Evolutionary conservation across 441 rosid genomes (phyloP).

Genomic region (Populus hybrid): DNA sequence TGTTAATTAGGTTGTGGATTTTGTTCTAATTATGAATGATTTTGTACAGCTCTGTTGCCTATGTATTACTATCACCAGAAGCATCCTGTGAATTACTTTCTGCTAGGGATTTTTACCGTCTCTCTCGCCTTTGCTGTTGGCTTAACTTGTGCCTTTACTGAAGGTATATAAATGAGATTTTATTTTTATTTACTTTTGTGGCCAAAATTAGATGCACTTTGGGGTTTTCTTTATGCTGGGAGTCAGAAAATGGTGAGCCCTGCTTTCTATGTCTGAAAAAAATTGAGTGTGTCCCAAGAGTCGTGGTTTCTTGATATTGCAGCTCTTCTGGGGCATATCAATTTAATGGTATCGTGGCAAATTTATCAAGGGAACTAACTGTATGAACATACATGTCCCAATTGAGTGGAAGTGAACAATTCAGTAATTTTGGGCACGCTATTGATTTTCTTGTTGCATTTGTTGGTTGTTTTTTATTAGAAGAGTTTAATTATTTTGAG

Average conservation of each 20-base stretch:
- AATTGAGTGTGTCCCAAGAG: background rate
- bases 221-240: background rate
- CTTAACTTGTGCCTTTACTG: conserved; percentile 78
- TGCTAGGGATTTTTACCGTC: conserved; percentile 72
- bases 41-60: conserved; percentile 61
- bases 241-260: background rate
- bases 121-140: conserved; percentile 71
- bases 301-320: too few species aligned
- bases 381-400: background rate
- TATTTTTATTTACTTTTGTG: too few species aligned
- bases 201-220: background rate
- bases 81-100: conserved; percentile 87
- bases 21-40: background rate
- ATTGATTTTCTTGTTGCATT: background rate
- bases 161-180: conserved; percentile 32
- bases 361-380: background rate
- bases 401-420: background rate
- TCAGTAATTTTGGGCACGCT: background rate
- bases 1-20: background rate
- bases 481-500: background rate
- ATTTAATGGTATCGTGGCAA: background rate
- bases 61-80: conserved; percentile 75
- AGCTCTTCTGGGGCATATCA: background rate
- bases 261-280: background rate
- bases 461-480: background rate